Evolutionary conservation across 2,329 filamentous ascomycete species (phyloP), one percentile per base, ranked within the genome.

Genomic region (Microsporum canis): DNA sequence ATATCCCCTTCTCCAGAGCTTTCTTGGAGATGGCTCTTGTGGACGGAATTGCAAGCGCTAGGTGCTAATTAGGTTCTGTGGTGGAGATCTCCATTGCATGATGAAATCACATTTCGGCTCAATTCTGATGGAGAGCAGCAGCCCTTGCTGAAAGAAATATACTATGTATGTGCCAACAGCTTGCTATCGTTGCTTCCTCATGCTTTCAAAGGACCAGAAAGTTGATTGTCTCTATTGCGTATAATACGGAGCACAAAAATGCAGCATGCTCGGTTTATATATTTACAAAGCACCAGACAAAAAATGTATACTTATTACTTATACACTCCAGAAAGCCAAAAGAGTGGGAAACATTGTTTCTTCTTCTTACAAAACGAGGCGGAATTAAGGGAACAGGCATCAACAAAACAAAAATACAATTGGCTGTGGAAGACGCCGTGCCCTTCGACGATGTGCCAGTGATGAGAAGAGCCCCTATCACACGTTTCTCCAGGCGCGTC

Each of bases 31-130:
- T 45, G 41, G 41, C 41, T 45, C 14, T 45, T 45, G 41, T 45
- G 41, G 41, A 31, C 45, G 8, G 29, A 17, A 6, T n/a, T 12
- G 31, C 31, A 36, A 55, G 49, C 14, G 17, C 51, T 55, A 7
- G 49, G 49, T 36, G 17, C 31, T 12, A 23, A 55, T 31, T 34
- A 17, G 33, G 51, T 55, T 55, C 33, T 36, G 12, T 55, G 45
- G 51, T 55, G 51, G 51, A 23, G 51, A 55, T 55, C 51, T 55
- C 51, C 51, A 55, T 55, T 55, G 51, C 51, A 55, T 55, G 51
- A 17, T 38, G 51, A 55, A 55, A 55, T 55, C 51, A 55, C 51
- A 38, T 55, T 55, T 10, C 17, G 51, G 31, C 31, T 36, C 31
- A 17, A 33, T 51, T 51, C 14, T 10, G 33, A 55, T 36, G 14